Evolutionary conservation across 345 rosid genomes (phyloP), one percentile per base, ranked within the genome.

Genomic region (Hypericum androsaemum): DNA sequence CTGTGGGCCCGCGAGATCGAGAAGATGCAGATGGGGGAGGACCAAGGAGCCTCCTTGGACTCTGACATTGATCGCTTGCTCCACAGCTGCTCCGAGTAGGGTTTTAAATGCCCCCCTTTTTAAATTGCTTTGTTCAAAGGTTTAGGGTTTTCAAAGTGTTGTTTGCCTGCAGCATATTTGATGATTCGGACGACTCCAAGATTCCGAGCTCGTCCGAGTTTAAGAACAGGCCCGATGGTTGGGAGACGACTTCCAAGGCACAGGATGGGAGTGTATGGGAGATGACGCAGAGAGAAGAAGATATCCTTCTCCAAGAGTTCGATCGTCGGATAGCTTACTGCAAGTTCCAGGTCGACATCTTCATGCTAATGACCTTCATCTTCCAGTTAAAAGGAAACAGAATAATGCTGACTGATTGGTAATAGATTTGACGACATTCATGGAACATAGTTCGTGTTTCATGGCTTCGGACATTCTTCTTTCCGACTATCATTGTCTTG

Each of bases 261-360:
- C 86, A 78, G 62, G 98, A 88, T 51, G 97, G 89, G 14, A 88
- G 78, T 54, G 63, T 85, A 41, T 92, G 96, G 98, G 97, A 88
- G 49, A 85, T 92, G 97, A 77, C 97, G 56, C 95, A 88, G 70
- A 83, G 98, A 64, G 97, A 92, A 64, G 98, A 88, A 70, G 94
- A 92, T 59, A 85, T 88, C 71, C 82, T 88, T 35, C 81, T 88
- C 43, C 97, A 92, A 73, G 97, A 92, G 72, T 88, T 81, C 55
- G 98, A 92, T 59, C 88, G 94, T 14, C 80, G 96, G 38, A 78
- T 74, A 12, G 86, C 98, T 22, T 85, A 76, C 70, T 75, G 86
- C 74, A 92, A 88, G 71, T 92, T 92, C 62, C 94, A 88, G 95
- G 96, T 84, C 52, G 71, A 43, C 32, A 49, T 0, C 46, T 43